Base-by-base conservation (phyloP, 345 rosid genomes). In the Eucalyptus erythrocorys region DNA sequence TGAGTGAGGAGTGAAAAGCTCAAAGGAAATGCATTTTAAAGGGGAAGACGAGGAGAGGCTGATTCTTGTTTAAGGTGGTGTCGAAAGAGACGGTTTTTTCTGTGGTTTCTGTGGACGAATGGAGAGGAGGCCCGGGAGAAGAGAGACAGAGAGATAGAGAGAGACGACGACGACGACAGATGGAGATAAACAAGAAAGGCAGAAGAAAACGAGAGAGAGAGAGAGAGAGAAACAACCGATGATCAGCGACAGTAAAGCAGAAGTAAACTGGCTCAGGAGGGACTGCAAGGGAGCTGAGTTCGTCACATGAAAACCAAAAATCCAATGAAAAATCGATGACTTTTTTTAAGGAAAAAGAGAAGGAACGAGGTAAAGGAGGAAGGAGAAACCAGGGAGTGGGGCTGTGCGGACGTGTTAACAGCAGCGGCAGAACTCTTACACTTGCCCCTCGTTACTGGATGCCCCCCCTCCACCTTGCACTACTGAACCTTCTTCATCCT, bases 371-470 rank as follows among this genome's bases (percentile, higher is more conserved):
- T 14, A 64, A 64, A 64, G 76, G 17, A 64, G 37, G 76, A 64
- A 64, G 32, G 8, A 15, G 10, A 64, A 64, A 64, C 76, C n/a
- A 24, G 19, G 80, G 19, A 68, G 81, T 7, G 43, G 26, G 43
- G 42, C 19, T 21, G 13, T 3, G 82, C 8, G 76, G 66, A 53
- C 76, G 87, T 86, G 96, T 92, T 88, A 92, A 89, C 89, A 80
- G 89, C 91, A 89, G 89, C 92, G 88, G 89, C 40, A 68, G 85
- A 88, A 82, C 90, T 90, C 88, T 88, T 81, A 89, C 93, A 93
- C 92, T 91, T 94, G 93, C 92, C 91, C 85, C 88, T 91, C 89
- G 90, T 68, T 88, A 87, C 88, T 87, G 88, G 87, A 43, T 76
- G 14, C 87, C 59, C 27, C 59, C 27, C 42, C 50, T 85, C 51